Base-by-base conservation (phyloP, 495 filamentous ascomycete species). In the Podospora australis region DNA sequence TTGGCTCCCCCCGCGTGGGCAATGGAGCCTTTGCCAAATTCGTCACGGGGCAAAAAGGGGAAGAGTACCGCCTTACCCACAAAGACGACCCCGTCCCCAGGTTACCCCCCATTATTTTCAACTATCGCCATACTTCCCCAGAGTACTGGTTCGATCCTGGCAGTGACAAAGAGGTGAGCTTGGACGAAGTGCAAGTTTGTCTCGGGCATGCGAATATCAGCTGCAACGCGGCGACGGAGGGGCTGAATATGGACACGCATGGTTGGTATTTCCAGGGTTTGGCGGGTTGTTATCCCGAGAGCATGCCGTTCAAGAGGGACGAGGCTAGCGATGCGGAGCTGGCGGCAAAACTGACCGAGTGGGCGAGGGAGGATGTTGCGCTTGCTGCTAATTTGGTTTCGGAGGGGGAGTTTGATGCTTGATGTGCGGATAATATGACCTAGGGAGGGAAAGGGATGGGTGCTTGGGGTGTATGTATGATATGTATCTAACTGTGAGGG, bases 1-100 rank as follows among this genome's bases (percentile, higher is more conserved):
- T 77, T 60, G 86, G 83, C 50, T 69, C 77, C 23, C 86, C 86
- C 3, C 82, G 82, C 22, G 74, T 86, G 4, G 86, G 84, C 41
- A 81, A 81, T 52, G 19, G 52, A 6, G 71, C 68, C 13, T 67
- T 87, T 52, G 77, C 72, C 28, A 54, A 64, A 20, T 82, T 76
- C 55, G 70, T 88, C 58, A 78, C 82, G 32, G 41, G 50, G 19
- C 62, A 67, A 48, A 25, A 60, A 22, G 69, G 70, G 23, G 63
- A 60, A 22, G 79, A 79, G 52, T 86, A 69, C 68, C 78, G 86
- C 50, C 70, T 84, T 24, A 89, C 86, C 3, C 82, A 89, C 57
- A 56, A 59, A 11, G 69, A 82, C 55, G 86, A 90, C 63, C 73
- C 80, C 1, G 77, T 89, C 1, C 81, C 86, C 2, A 69, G 75